These are phyloP conservation scores for Secale cereale DNA, from an alignment of 176 grass and related monocot genomes.

Conservation along the genomic window DNA sequence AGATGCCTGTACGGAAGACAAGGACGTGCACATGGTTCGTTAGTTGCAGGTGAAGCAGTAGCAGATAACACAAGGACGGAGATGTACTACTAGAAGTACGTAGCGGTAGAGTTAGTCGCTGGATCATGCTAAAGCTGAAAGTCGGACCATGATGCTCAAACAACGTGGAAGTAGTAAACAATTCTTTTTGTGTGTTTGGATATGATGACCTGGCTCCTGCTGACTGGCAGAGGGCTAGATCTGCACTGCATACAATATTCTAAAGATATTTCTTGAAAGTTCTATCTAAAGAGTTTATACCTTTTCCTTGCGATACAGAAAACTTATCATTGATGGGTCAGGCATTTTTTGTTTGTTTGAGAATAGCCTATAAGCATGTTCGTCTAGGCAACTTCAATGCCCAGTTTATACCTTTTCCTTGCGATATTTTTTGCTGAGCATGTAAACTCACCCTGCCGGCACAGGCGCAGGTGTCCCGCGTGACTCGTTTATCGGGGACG, in stretches of 20 bases:
- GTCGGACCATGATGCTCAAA: neutral
- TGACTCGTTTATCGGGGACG: neutral
- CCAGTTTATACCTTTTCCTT: neutral
- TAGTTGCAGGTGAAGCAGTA: neutral
- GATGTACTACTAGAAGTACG: neutral
- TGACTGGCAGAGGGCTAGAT: neutral
- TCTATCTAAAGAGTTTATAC: neutral
- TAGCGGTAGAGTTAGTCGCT: neutral
- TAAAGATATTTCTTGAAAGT: neutral
- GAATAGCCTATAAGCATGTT: too few species aligned
- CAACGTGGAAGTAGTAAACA: neutral
- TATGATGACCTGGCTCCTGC: neutral
- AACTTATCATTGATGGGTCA: too few species aligned
- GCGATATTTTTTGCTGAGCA: neutral
- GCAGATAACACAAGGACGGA: neutral
- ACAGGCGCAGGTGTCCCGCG: neutral
- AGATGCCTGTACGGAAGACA: constrained; percentile 47
- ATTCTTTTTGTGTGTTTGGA: neutral
- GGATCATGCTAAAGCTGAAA: neutral
- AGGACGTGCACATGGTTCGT: neutral
- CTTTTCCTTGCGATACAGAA: neutral
- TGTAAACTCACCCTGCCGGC: neutral
- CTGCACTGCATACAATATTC: neutral
- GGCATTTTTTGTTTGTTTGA: too few species aligned
- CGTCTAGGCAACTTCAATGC: neutral